phyloP scores from a whole-genome alignment of 2,329 filamentous ascomycete species.

The Colletotrichum destructivum region DNA sequence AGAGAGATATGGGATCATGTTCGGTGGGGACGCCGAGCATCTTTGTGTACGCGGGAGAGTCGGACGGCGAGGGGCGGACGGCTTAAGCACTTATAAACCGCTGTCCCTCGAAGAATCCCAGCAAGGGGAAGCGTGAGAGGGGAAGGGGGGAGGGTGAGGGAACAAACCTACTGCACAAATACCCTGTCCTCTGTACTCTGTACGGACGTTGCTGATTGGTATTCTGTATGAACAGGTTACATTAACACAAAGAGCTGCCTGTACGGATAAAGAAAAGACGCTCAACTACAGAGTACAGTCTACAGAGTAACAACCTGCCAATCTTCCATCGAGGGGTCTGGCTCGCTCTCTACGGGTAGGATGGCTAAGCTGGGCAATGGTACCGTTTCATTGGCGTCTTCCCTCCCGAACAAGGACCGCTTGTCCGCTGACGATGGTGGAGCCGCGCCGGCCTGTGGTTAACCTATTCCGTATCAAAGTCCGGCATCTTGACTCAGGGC shows the following conservation, averaged over 20 bases:
- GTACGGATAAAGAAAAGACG: too few species aligned
- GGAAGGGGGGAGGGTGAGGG: too few species aligned
- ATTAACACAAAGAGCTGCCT: too few species aligned
- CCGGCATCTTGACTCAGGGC: constrained; percentile 32
- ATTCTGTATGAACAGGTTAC: too few species aligned
- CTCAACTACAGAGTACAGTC: too few species aligned
- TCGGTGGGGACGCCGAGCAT: constrained; percentile 26
- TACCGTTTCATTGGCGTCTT: constrained; percentile 30
- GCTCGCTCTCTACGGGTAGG: not conserved
- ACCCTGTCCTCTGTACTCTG: too few species aligned
- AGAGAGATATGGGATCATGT: not conserved
- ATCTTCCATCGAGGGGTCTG: not conserved
- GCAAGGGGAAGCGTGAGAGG: too few species aligned
- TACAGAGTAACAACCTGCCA: too few species aligned
- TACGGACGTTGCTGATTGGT: too few species aligned
- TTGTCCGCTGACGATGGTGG: constrained; percentile 14
- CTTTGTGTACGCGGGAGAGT: not conserved
- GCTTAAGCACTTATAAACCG: constrained; percentile 22
- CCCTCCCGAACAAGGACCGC: not conserved
- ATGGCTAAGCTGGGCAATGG: constrained; percentile 28
- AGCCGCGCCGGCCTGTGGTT: constrained; percentile 16
- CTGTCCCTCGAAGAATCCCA: not conserved
- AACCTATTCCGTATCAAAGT: constrained; percentile 3
- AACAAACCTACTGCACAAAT: too few species aligned
- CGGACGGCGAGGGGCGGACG: not conserved